Evolutionary conservation across 495 filamentous ascomycete species (phyloP), one percentile per base, ranked within the genome.

Genomic region (Tuber umbilicatum): DNA sequence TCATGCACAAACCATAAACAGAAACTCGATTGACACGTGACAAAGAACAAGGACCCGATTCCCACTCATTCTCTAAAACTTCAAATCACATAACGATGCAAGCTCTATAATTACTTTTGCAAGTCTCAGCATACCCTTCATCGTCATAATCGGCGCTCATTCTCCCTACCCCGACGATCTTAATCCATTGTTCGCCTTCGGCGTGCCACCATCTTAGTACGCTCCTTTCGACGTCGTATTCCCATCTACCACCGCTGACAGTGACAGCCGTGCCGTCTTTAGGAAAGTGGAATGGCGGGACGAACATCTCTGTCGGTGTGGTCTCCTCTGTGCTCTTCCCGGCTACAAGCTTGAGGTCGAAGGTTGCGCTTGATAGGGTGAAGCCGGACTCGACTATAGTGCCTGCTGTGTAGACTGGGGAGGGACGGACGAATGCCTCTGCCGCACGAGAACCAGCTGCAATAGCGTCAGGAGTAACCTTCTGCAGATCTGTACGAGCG

Each of bases 201-300:
- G 87, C 89, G 84, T 98, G 93, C 93, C 92, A 97, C 95, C 95
- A 99, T 77, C 87, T 87, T 39, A 99, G 85, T 69, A 88, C 86
- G 83, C 96, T 95, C 17, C 88, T 86, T 39, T 94, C 91, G 23
- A 84, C 86, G 80, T 90, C 90, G 79, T 97, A 91, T 40, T 90
- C 88, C 94, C 94, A 97, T 80, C 94, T 95, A 1, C 96, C 96
- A 5, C 91, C 91, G 81, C 89, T 93, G 69, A 93, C 90, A 39
- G 90, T 87, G 9, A 98, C 89, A 4, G 84, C 84, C 41, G 90
- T 91, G 12, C 87, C 84, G 10, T 88, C 86, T 45, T 89, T 88
- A 7, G 96, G 94, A 82, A 97, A 99, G 84, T 98, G 95, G 82
- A 94, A 97, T 39, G 94, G 92, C 0, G 95, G 95, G 1, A 99